A percentile compares a stretch with the other conserved stretches of the same genome.
These are phyloP conservation scores for Pythium dissimile DNA, from an alignment of 352 stramenopile genomes.

Conservation along the genomic window DNA sequence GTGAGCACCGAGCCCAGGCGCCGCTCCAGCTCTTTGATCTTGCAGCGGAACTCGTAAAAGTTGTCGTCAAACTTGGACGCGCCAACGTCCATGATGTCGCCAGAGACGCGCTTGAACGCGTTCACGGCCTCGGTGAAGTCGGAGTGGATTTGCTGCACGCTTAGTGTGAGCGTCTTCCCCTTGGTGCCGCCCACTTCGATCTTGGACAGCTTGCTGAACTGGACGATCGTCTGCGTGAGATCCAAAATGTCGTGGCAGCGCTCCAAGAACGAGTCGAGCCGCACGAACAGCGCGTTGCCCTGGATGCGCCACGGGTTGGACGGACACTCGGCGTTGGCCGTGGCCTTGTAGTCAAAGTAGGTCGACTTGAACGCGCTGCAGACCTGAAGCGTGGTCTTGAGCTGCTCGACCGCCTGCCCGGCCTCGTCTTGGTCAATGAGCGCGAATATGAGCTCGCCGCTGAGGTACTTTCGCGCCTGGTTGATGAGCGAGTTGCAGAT, in stretches of 20 bases:
- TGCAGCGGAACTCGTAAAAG: conserved; percentile 96
- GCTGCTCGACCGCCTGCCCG: conserved; percentile 90
- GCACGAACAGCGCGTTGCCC: conserved; percentile 97
- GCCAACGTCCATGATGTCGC: conserved; percentile 98
- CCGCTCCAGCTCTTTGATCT: conserved; percentile 98
- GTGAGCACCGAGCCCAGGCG: conserved; percentile 95
- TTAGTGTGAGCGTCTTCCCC: conserved; percentile 92
- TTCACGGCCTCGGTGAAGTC: conserved; percentile 95
- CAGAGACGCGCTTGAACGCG: conserved; percentile 94
- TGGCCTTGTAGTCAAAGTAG: conserved; percentile 99
- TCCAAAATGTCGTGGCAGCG: conserved; percentile 97
- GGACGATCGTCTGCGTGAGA: conserved; percentile 96
- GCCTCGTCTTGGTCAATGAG: conserved; percentile 97
- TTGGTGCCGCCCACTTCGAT: conserved; percentile 98
- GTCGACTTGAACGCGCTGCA: conserved; percentile 97
- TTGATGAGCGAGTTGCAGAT: conserved; percentile 98
- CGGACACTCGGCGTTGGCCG: conserved; percentile 94
- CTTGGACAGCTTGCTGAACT: conserved; percentile 98
- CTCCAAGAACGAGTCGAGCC: conserved; percentile 97
- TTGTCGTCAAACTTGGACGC: conserved; percentile 97
- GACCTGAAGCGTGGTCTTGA: conserved; percentile 93
- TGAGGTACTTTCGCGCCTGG: conserved; percentile 91
- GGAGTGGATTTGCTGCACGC: conserved; percentile 93
- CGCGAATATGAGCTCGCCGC: conserved; percentile 94
- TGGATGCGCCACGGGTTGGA: conserved; percentile 98